Base-by-base conservation (phyloP, 148 eudicot species). In the Linanthus parryae region DNA sequence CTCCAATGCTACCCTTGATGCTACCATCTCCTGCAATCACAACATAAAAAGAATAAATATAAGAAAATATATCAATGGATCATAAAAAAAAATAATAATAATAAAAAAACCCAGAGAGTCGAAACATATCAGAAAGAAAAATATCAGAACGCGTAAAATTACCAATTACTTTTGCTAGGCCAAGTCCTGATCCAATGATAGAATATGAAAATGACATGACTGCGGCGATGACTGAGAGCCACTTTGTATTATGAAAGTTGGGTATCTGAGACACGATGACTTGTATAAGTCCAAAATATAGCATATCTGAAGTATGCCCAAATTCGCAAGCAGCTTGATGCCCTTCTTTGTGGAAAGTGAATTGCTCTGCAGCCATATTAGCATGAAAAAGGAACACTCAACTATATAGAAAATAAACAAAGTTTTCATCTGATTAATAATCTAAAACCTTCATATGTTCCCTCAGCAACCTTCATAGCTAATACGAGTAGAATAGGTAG, bases 201-300 rank as follows among this genome's bases (percentile, higher is more conserved):
- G 97, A 62, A 60, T 90, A 90, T 24, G 78, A 57, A 71, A 90
- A 73, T 29, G 97, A 90, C 97, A 85, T 90, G 54, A 62, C 33
- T 19, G 97, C 83, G 34, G 97, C 84, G 4, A 83, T 64, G 42
- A 79, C 30, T 4, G 97, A 90, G 29, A 90, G 74, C 95, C 95
- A 90, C 53, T 72, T 61, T n/a, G 69, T 78, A 44, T 79, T 64
- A 7, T 56, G 83, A 62, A 90, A 82, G 52, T 78, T 56, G 35
- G 97, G 95, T 62, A 86, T 83, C 47, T 85, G 97, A 33, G 95
- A 90, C 62, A 67, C 68, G 11, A 82, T 13, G 30, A 72, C 18
- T 75, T 90, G 83, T 51, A 83, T 24, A 19, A 71, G 37, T 45
- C 97, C 97, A 55, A 90, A 85, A 43, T 80, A 44, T 39, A 78